phyloP scores from a whole-genome alignment of 2,329 filamentous ascomycete genomes.

The Cryphonectria radicalis region DNA sequence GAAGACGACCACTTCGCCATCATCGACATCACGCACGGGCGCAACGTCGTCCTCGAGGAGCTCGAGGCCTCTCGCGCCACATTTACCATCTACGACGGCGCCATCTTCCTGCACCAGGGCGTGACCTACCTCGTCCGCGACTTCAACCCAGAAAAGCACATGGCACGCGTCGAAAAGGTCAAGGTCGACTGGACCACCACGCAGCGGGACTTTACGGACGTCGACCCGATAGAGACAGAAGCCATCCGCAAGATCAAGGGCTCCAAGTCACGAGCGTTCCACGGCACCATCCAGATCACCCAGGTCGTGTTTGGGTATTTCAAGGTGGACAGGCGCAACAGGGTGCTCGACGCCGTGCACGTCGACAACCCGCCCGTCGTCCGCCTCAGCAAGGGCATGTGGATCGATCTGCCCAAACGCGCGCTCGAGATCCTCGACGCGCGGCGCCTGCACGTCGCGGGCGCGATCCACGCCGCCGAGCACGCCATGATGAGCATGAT shows the following conservation, averaged over 20 bases:
- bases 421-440: conserved; percentile 80
- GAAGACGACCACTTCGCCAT: conserved; percentile 92
- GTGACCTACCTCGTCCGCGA: conserved; percentile 89
- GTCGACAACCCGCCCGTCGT: conserved; percentile 93
- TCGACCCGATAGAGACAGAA: conserved; percentile 92
- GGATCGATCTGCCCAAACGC: conserved; percentile 84
- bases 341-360: conserved; percentile 87
- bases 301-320: conserved; percentile 96
- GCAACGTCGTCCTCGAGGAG: conserved; percentile 88
- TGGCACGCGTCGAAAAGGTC: conserved; percentile 87
- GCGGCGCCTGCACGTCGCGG: conserved; percentile 77
- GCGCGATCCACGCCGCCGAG: conserved; percentile 91
- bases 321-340: conserved; percentile 85
- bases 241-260: conserved; percentile 72
- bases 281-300: conserved; percentile 82
- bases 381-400: conserved; percentile 85
- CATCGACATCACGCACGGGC: conserved; percentile 81
- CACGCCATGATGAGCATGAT: conserved; percentile 86
- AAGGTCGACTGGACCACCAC: conserved; percentile 94
- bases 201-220: conserved; percentile 91
- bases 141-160: conserved; percentile 76
- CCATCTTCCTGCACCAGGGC: conserved; percentile 97
- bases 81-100: conserved; percentile 95
- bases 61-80: conserved; percentile 94
- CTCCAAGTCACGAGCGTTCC: conserved; percentile 74